Evolutionary conservation across 78 protist species (phyloP).

Genomic region (Monosiga brevicollis): DNA sequence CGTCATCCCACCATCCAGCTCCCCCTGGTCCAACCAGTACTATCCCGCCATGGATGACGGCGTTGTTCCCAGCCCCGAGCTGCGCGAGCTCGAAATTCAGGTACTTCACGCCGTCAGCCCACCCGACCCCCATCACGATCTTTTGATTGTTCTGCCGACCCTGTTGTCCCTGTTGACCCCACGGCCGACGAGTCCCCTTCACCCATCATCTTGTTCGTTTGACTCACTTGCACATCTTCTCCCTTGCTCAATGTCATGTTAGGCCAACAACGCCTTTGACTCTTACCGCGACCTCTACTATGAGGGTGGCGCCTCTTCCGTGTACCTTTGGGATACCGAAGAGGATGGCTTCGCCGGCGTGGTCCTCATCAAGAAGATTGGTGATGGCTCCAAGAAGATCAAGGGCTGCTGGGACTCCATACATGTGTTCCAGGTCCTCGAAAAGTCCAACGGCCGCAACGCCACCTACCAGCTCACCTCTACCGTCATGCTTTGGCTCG

Average conservation of each 20-base stretch:
- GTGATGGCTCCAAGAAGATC: constrained; percentile 45
- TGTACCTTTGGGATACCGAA: constrained; percentile 88
- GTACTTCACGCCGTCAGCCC: no score
- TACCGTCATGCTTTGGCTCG: constrained; percentile 82
- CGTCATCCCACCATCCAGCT: constrained; percentile 35
- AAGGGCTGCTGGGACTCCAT: constrained; percentile 92
- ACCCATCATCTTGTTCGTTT: no score
- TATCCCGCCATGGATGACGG: constrained; percentile 83
- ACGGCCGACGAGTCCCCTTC: no score
- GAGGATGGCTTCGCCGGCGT: constrained; percentile 71
- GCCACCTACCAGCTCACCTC: constrained; percentile 81
- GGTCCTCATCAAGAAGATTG: constrained; percentile 74
- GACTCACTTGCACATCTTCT: no score
- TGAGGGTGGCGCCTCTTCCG: constrained; percentile 84
- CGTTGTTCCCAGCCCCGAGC: constrained; percentile 59
- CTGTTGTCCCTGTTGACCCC: no score
- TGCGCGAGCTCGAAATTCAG: constrained; percentile 74
- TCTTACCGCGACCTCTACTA: constrained; percentile 75
- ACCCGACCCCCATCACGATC: no score
- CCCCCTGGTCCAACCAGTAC: constrained; percentile 94
- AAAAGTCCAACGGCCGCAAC: constrained; percentile 20
- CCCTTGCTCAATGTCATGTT: no score
- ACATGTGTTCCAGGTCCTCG: constrained; percentile 81
- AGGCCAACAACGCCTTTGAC: constrained; percentile 79
- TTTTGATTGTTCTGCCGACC: no score